Evolutionary conservation across 2,329 filamentous ascomycete genomes (phyloP), one percentile per base, ranked within the genome.

Genomic region (Tolypocladium paradoxum): DNA sequence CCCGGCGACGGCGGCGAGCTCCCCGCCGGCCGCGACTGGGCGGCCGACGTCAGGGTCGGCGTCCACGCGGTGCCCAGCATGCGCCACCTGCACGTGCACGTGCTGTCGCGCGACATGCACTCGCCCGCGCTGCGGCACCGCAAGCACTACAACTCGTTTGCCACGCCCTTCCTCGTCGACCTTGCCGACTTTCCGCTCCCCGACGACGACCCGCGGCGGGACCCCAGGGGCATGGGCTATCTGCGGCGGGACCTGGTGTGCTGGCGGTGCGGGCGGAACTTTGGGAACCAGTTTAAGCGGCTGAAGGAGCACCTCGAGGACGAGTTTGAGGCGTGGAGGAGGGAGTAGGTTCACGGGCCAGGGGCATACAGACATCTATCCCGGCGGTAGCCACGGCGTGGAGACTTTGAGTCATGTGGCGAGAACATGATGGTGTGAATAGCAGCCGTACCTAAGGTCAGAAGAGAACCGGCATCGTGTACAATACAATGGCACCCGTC

Each of bases 71-170:
- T 85, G 60, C 93, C 93, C 3, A 91, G 86, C 53, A 97, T 99
- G 93, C 85, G 81, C 57, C 90, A 97, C 67, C 66, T 97, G 52
- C 93, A 99, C 69, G 76, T 97, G 4, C 93, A 99, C 68, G 82
- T 97, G 33, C 71, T 97, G 54, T 89, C 87, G 38, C 75, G 82
- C 20, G 93, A 99, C 66, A 85, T 88, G 76, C 77, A 82, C 61
- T 90, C 85, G 37, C 77, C 80, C 12, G 78, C 77, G 47, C 60
- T 96, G 68, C 88, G 85, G 70, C 84, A 92, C 65, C 78, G 83
- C 58, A 92, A 90, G 67, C 93, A 97, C 70, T 97, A 96, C 71
- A 89, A 93, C 64, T 93, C 87, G 58, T 97, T 97, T 70, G 83
- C 81, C 34, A 95, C 91, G 51, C 79, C 81, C 4, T 99, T 97